Percentiles rank a stretch among this genome's conserved stretches.
These are phyloP conservation scores for Aphanomyces euteiches DNA, from an alignment of 352 stramenopile species.

Conservation along the genomic window DNA sequence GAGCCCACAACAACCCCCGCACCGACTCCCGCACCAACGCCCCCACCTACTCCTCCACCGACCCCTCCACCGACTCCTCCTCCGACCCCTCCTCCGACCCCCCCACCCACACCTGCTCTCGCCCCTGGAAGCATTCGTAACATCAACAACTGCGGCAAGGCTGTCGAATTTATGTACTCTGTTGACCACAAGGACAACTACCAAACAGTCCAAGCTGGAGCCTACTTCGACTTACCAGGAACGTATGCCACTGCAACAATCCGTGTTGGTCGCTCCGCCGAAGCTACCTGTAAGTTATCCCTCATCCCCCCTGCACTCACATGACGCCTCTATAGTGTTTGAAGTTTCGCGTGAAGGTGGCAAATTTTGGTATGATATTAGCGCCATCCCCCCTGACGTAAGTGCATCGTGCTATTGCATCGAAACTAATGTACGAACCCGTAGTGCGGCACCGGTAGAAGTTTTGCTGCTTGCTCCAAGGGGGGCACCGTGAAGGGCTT, in stretches of 20 bases:
- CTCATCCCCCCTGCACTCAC: background rate
- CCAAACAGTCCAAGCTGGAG: background rate
- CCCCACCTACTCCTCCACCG: background rate
- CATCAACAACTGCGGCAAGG: slow-evolving; percentile 22
- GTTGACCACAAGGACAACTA: slow-evolving; percentile 15
- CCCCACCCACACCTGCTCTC: no score
- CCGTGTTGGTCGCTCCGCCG: slow-evolving; percentile 17
- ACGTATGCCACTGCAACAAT: slow-evolving; percentile 8
- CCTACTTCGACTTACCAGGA: background rate
- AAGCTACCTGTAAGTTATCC: slow-evolving; percentile 24
- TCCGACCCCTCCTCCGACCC: no score
- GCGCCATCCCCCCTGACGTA: slow-evolving; percentile 36
- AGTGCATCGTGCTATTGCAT: background rate
- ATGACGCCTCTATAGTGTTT: slow-evolving; percentile 29
- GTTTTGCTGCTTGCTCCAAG: slow-evolving; percentile 25
- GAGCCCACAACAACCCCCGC: background rate
- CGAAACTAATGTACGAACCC: background rate
- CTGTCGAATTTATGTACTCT: slow-evolving; percentile 24
- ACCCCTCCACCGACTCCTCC: no score
- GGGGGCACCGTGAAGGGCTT: slow-evolving; percentile 29
- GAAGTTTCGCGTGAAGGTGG: slow-evolving; percentile 31
- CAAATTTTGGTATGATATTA: slow-evolving; percentile 40
- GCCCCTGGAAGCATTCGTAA: slow-evolving; percentile 8
- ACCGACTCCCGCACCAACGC: background rate
- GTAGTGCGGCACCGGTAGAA: slow-evolving; percentile 16